A percentile compares a stretch with the other conserved stretches of the same genome.
Conservation (phyloP, 306 rosid genomes). For the Acacia acuminata region DNA sequence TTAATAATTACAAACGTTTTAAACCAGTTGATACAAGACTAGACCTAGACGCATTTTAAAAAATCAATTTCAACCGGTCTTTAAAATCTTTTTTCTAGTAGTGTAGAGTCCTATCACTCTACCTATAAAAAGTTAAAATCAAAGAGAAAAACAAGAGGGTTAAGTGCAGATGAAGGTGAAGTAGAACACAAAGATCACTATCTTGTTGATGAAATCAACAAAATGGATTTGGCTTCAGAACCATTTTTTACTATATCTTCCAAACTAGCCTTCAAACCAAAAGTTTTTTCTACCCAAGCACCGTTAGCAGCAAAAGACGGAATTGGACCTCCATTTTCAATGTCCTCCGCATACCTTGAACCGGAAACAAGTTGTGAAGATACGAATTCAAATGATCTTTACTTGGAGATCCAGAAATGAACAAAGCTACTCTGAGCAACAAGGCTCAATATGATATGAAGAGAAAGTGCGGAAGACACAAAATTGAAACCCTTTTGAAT, state of each 20-base stretch:
- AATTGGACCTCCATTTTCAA: background rate
- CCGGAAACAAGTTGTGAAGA: background rate
- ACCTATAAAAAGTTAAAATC: too few relatives aligned
- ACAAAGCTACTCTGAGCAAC: background rate
- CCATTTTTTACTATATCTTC: background rate
- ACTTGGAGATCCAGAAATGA: background rate
- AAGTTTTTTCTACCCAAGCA: conserved; percentile 12
- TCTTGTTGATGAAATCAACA: background rate
- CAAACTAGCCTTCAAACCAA: conserved; percentile 15
- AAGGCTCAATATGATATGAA: background rate
- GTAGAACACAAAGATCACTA: background rate
- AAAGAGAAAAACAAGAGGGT: too few relatives aligned
- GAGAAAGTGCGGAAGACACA: background rate
- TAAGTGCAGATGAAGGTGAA: too few relatives aligned
- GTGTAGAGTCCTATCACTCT: too few relatives aligned
- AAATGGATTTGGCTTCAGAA: conserved; percentile 2
- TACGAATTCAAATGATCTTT: background rate
- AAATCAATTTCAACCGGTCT: too few relatives aligned
- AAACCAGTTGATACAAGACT: too few relatives aligned
- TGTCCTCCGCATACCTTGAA: background rate
- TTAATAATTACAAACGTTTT: too few relatives aligned
- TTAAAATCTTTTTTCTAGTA: too few relatives aligned
- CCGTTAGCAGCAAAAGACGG: background rate
- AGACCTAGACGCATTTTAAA: too few relatives aligned
- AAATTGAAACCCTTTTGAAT: background rate